Percentiles rank a stretch among this genome's conserved stretches.
Evolutionary conservation across 2,329 filamentous ascomycete species (phyloP).

Genomic region (Diaporthe sp.): DNA sequence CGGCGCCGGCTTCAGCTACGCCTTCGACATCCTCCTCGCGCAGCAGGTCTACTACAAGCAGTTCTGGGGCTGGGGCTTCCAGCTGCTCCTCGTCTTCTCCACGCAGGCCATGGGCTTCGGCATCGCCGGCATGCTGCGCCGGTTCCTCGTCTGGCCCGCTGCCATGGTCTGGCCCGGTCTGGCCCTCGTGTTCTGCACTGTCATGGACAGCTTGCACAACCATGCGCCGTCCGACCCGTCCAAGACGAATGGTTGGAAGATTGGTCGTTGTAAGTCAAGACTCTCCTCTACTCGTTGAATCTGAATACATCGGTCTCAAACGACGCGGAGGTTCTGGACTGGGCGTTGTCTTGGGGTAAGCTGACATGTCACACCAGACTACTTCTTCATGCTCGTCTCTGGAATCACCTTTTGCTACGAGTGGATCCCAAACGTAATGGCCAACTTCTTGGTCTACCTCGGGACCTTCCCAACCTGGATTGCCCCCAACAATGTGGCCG

Average conservation of each 20-base stretch:
- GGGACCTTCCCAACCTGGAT: slow-evolving; percentile 35
- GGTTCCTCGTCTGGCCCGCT: slow-evolving; percentile 53
- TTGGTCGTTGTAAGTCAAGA: slow-evolving; percentile 27
- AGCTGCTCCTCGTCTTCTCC: slow-evolving; percentile 50
- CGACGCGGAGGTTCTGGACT: too few relatives aligned
- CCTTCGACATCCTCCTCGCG: slow-evolving; percentile 48
- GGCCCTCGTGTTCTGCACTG: slow-evolving; percentile 51
- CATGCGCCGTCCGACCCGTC: slow-evolving; percentile 32
- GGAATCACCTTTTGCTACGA: slow-evolving; percentile 28
- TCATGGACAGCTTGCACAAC: slow-evolving; percentile 52
- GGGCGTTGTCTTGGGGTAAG: not conserved
- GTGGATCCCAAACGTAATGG: slow-evolving; percentile 39
- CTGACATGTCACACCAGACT: not conserved
- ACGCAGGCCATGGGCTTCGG: slow-evolving; percentile 53
- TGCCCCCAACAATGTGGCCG: slow-evolving; percentile 25
- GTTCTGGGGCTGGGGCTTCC: slow-evolving; percentile 50
- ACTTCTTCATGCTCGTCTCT: slow-evolving; percentile 32
- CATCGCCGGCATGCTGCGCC: slow-evolving; percentile 51
- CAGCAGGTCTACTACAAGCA: slow-evolving; percentile 52
- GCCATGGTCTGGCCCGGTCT: slow-evolving; percentile 51
- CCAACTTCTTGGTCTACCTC: slow-evolving; percentile 33
- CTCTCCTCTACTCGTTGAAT: too few relatives aligned
- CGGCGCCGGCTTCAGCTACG: slow-evolving; percentile 43
- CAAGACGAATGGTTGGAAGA: slow-evolving; percentile 36
- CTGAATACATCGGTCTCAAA: too few relatives aligned